Evolutionary conservation across 805 yeast genomes (phyloP).

Genomic region (Lipomyces starkeyi): DNA sequence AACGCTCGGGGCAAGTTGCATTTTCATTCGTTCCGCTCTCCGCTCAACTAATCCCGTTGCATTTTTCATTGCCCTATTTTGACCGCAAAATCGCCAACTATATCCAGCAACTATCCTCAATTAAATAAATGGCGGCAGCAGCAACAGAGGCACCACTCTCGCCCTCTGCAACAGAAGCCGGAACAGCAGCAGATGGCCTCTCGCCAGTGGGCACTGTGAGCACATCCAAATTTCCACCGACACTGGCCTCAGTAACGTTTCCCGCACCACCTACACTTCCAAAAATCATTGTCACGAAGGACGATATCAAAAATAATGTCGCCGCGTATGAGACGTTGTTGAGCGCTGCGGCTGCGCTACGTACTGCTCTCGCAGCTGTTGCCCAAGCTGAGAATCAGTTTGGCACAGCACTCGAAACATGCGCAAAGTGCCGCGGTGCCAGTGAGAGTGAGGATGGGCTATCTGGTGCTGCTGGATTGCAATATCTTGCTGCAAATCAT

Average conservation of each 20-base stretch:
- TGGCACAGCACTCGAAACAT: constrained; percentile 70
- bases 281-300: constrained; percentile 41
- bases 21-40: not conserved
- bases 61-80: no score
- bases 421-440: constrained; percentile 67
- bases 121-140: not conserved
- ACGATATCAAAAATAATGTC: constrained; percentile 60
- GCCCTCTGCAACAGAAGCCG: not conserved
- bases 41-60: not conserved
- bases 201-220: constrained; percentile 33
- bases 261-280: constrained; percentile 60
- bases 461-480: constrained; percentile 75
- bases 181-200: constrained; percentile 11
- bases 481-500: constrained; percentile 76
- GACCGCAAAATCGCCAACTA: not conserved
- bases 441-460: constrained; percentile 67
- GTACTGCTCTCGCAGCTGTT: constrained; percentile 54
- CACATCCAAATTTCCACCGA: constrained; percentile 35
- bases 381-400: constrained; percentile 71
- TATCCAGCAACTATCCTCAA: not conserved
- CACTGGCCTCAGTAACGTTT: constrained; percentile 39
- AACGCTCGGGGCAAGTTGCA: not conserved
- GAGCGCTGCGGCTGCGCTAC: constrained; percentile 54
- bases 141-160: not conserved
- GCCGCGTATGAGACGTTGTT: constrained; percentile 57